Base-by-base conservation (phyloP, 192 early-diverging fungal genomes). In the Backusella mclennaniae region DNA sequence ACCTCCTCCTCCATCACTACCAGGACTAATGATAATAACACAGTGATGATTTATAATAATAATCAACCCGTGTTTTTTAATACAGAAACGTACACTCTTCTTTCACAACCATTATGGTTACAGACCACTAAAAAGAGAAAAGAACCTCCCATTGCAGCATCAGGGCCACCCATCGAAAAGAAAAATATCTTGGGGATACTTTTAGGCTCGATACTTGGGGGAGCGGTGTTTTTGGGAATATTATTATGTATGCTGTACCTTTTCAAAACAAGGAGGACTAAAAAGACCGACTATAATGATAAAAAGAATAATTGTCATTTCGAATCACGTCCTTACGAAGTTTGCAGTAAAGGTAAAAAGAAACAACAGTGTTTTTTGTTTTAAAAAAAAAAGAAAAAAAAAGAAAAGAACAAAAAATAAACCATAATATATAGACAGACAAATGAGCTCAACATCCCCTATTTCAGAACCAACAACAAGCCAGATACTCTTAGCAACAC, bases 131-230 rank as follows among this genome's bases (percentile, higher is more conserved):
- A 14, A 15, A 63, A 23, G 29, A 26, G 26, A 14, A 63, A 63
- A 29, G 26, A 26, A 63, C 56, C 56, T 5, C 21, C 56, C 26
- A 23, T 29, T 63, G 19, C 56, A 63, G 9, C 23, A n/a, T 12
- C 26, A 63, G 56, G 3, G 9, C 3, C 6, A 49, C 46, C 46
- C 19, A n/a, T 49, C 0, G 46, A 63, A 29, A 26, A 63, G 3
- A 35, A 17, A 12, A 35, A 68, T 68, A 6, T 68, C 5, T 29
- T 71, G 17, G 42, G 23, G 2, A 71, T 71, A 14, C 41, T 71
- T 46, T 44, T 71, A 31, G 70, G 41, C 14, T 71, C 70, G n/a
- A 23, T 71, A 44, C 21, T 71, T 29, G 70, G 70, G 29, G 41
- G 41, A 31, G 26, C 29, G 14, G 15, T 26, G 12, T 46, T 71